Evolutionary conservation across 352 stramenopile species (phyloP).

Genomic region (Globisporangium spinosum): DNA sequence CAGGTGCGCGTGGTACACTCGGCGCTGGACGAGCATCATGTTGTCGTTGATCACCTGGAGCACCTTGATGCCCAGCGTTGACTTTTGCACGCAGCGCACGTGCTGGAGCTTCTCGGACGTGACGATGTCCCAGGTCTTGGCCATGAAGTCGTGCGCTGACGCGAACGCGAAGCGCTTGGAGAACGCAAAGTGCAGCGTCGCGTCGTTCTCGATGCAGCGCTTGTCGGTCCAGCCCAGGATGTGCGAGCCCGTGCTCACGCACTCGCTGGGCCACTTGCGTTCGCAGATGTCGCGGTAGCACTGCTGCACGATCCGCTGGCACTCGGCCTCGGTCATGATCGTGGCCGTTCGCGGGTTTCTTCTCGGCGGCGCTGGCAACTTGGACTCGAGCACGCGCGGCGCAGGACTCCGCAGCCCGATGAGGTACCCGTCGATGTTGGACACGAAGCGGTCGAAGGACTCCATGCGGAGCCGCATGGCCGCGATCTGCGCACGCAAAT

Average conservation of each 20-base stretch:
- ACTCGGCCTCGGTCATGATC: constrained; percentile 1
- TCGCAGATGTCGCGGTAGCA: constrained; percentile 48
- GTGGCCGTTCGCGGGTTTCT: neutral
- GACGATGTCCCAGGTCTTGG: constrained; percentile 47
- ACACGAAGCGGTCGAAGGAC: constrained; percentile 16
- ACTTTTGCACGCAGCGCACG: constrained; percentile 43
- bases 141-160: constrained; percentile 33
- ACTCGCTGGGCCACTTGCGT: constrained; percentile 27
- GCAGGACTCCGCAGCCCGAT: constrained; percentile 2
- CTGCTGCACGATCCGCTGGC: constrained; percentile 34
- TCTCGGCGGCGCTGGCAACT: neutral
- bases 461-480: constrained; percentile 12
- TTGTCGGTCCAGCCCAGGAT: constrained; percentile 47
- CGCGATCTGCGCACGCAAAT: constrained; percentile 3
- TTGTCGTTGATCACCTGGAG: constrained; percentile 47
- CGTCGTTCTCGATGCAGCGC: constrained; percentile 36
- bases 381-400: neutral
- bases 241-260: constrained; percentile 37
- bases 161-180: constrained; percentile 27
- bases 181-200: constrained; percentile 43
- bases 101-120: constrained; percentile 35
- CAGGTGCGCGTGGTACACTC: constrained; percentile 43
- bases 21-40: constrained; percentile 36
- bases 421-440: constrained; percentile 17
- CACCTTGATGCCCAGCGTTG: constrained; percentile 39